Base-by-base conservation (phyloP, 805 yeast species). In the Kodamaea hsintzibuensis region DNA sequence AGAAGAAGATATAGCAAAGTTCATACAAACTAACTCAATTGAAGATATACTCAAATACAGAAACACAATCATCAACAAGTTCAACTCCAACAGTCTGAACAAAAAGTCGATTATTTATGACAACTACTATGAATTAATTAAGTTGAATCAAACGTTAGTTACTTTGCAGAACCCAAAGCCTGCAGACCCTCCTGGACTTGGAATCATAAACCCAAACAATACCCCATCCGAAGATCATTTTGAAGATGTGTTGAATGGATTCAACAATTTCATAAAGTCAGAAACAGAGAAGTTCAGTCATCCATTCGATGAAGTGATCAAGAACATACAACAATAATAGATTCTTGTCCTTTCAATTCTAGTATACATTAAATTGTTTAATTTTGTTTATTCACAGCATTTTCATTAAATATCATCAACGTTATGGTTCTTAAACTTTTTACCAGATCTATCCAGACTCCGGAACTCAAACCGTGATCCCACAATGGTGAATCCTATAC, bases 391-490 rank as follows among this genome's bases (percentile, higher is more conserved):
- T 42, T 7, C 47, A n/a, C n/a, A n/a, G n/a, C n/a, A n/a, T 22
- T 4, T 27, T 16, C 39, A 25, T 46, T 59, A 70, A 53, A 73
- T 67, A 64, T 85, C 88, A 55, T 82, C 87, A 38, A 89, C 90
- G 33, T 82, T 80, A 60, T 87, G 95, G 54, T 85, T 82, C 71
- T 92, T 92, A 76, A 91, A 91, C 73, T 92, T 91, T 62, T 88
- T 82, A 19, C 86, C 89, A 0, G 96, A 84, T 54, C 98, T 77
- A 61, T 92, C 98, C 8, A 83, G 82, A 42, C 92, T 78, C 66
- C 96, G 79, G 56, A 85, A 81, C 56, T 84, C 83, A 60, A 92
- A 81, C 55, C 98, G 74, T 43, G 91, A 86, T 0, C 98, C 98
- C 8, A 91, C 69, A 7, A 90, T 79, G 12, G 86, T 80, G 65